Evolutionary conservation across 495 filamentous ascomycete species (phyloP), one percentile per base, ranked within the genome.

Genomic region (Aspergillus steynii): DNA sequence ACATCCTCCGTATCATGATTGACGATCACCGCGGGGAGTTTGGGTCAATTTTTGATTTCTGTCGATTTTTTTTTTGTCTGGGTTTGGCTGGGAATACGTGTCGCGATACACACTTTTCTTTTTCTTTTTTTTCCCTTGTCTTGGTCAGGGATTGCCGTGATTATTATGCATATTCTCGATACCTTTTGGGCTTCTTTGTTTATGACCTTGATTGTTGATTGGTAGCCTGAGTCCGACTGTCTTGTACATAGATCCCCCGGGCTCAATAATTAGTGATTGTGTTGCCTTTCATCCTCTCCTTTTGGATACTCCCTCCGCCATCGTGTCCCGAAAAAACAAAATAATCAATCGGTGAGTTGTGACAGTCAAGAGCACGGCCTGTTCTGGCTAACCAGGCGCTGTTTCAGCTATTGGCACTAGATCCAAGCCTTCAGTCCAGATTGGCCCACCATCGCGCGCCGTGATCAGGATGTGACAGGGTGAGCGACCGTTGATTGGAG

Each of bases 1-100:
- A 42, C 10, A 45, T 48, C 27, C 42, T 34, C 20, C 47, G 25
- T 55, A 51, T 69, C 59, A 59, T 50, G 58, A 64, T 32, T 67
- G 60, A 61, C 48, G 58, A 60, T 55, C 37, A 42, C 47, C 29
- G 57, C 14, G 25, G 29, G 15, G 29, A 42, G 56, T 60, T 54
- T 55, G 51, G 56, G 27, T 20, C 14, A 27, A 26, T 2, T 31
- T 32, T 53, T 34, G 53, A 31, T 42, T 47, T 55, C 55, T 50
- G 29, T 47, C 49, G 25, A 20, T 26, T 27, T 52, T 31, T 52
- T 1, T 32, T n/a, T 46, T 55, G 32, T 46, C 37, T 6, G 5
- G 46, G 1, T 2, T 34, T 2, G 14, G 28, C 7, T 20, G 15
- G 51, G 27, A 31, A 45, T 31, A 49, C 46, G 25, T 29, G 9